Evolutionary conservation across 2,329 filamentous ascomycete genomes (phyloP).

Genomic region (Diaporthe citrichinensis): DNA sequence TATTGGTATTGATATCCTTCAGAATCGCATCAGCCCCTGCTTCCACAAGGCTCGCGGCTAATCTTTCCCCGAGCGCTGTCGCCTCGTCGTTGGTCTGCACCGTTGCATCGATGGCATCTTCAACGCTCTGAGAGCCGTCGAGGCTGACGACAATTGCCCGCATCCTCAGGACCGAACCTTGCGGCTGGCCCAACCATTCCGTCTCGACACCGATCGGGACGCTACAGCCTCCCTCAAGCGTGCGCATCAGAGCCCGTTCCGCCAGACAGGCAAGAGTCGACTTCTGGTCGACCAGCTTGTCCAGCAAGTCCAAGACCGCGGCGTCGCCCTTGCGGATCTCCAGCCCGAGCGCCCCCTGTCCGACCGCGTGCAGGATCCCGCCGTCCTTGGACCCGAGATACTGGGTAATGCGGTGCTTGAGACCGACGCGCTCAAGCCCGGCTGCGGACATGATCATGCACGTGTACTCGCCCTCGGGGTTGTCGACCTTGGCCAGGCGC

Average conservation of each 20-base stretch:
- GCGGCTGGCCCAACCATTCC: neutral
- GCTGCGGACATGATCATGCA: slow-evolving; percentile 22
- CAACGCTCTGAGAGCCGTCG: neutral
- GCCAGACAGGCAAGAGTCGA: slow-evolving; percentile 2
- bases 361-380: slow-evolving; percentile 12
- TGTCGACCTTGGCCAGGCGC: slow-evolving; percentile 10
- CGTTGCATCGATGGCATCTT: neutral
- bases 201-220: slow-evolving; percentile 20
- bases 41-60: neutral
- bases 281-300: neutral
- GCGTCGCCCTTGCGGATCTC: neutral
- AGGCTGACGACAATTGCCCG: slow-evolving; percentile 16
- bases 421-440: slow-evolving; percentile 1
- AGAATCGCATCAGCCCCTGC: neutral
- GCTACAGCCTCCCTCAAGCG: slow-evolving; percentile 7
- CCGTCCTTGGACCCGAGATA: slow-evolving; percentile 1
- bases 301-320: neutral
- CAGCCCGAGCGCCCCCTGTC: slow-evolving; percentile 5
- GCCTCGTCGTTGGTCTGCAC: neutral
- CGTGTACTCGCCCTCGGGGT: neutral
- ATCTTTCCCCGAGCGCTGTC: neutral
- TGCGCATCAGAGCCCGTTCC: neutral
- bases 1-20: slow-evolving; percentile 5
- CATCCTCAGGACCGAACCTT: neutral
- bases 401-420: slow-evolving; percentile 18